Conservation (phyloP, 768 basidiomycete species). For the Harrya chromipes region DNA sequence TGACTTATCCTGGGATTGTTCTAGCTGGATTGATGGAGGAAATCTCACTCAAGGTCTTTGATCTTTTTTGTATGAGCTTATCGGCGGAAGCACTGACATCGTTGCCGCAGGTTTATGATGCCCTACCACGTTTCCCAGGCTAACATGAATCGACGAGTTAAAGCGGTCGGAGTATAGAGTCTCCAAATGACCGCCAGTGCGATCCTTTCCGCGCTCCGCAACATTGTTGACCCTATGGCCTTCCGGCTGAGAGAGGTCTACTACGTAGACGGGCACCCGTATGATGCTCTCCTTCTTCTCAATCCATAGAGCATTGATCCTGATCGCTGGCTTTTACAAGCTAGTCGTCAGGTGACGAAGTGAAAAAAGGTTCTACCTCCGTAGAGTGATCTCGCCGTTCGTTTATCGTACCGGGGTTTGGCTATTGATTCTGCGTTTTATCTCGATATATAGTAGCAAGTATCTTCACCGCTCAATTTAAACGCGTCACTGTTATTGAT, state of each 20-base stretch:
- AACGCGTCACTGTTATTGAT: too few species aligned
- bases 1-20: slow-evolving; percentile 11
- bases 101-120: slow-evolving; percentile 71
- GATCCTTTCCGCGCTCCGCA: slow-evolving; percentile 75
- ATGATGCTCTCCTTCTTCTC: slow-evolving; percentile 26
- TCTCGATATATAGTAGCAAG: too few species aligned
- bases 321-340: background rate
- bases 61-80: background rate
- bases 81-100: background rate
- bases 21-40: slow-evolving; percentile 92
- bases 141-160: slow-evolving; percentile 85
- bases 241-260: slow-evolving; percentile 28
- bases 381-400: too few species aligned
- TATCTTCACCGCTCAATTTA: too few species aligned
- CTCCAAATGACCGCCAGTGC: slow-evolving; percentile 90
- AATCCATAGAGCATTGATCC: slow-evolving; percentile 20
- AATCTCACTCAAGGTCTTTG: slow-evolving; percentile 73
- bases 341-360: slow-evolving; percentile 6
- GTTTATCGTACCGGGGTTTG: background rate
- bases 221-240: slow-evolving; percentile 65
- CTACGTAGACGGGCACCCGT: slow-evolving; percentile 31
- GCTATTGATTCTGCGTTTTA: too few species aligned
- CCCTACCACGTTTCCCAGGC: slow-evolving; percentile 90
- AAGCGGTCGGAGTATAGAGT: slow-evolving; percentile 91
- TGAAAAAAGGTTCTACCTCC: background rate